Base-by-base conservation (phyloP, 331 rosid genomes). In the Malus hybrid region DNA sequence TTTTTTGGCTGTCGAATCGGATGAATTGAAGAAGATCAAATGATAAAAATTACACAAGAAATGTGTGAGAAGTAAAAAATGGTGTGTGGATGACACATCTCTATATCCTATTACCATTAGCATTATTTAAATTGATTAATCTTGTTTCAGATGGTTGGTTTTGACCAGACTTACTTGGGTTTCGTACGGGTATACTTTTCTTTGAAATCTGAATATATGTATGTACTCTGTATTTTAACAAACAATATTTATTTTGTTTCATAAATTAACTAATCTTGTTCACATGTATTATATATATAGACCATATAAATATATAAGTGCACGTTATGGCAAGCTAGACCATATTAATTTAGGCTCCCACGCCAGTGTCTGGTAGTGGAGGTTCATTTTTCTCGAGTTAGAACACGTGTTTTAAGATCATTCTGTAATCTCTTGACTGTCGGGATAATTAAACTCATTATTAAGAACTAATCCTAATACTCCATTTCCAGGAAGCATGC, bases 121-220 rank as follows among this genome's bases (percentile, higher is more conserved):
- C 54, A 14, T 46, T 46, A 34, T 44, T 44, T 39, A 50, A 50
- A 5, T 50, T 64, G 32, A 27, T n/a, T 57, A 19, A 32, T 34
- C 24, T 55, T 44, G 28, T 59, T 59, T 61, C 44, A 64, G 44
- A 32, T 63, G 76, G 59, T 60, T 76, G 78, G 66, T 59, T 67
- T 83, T 75, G 75, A 71, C 78, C 76, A 54, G 31, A 33, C 7
- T 48, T 16, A 9, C 34, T 52, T 64, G 36, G 81, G 32, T 79
- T 79, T 75, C 76, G 71, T 75, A 59, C 70, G 27, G 70, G 79
- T 12, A 66, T 39, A 76, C 71, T 68, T 83, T 83, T 69, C 73
- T 76, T 67, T 62, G 61, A 44, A 73, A 3, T 42, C 19, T 39
- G 44, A 39, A 39, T 39, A 39, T 39, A 39, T 39, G 44, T 39